Evolutionary conservation across 139 green algal species (phyloP).

Genomic region (Chlorella sp.): DNA sequence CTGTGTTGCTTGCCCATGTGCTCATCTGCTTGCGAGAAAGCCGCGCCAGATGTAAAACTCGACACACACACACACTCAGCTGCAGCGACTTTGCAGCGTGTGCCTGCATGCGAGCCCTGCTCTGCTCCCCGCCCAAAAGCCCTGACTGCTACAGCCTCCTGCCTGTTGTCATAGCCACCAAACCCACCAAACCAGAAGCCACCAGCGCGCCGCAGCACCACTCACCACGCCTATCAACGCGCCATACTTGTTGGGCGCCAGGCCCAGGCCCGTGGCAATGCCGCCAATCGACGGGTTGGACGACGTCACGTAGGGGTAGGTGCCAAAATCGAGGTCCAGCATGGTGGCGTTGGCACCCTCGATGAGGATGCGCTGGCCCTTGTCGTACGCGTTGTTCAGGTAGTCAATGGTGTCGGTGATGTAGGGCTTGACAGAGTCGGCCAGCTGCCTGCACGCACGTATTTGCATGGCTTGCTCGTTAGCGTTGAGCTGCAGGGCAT

Average conservation of each 20-base stretch:
- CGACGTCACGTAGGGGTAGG: slow-evolving; percentile 99
- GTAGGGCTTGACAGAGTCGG: slow-evolving; percentile 55
- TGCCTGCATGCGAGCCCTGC: too few species aligned
- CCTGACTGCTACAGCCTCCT: too few species aligned
- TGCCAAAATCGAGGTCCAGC: slow-evolving; percentile 98
- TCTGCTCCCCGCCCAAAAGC: too few species aligned
- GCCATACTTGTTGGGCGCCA: slow-evolving; percentile 83
- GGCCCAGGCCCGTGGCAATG: slow-evolving; percentile 86
- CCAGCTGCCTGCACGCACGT: too few species aligned
- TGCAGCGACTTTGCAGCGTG: too few species aligned
- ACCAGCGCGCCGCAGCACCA: background rate
- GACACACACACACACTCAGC: too few species aligned
- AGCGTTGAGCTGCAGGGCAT: too few species aligned
- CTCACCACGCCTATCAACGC: slow-evolving; percentile 90
- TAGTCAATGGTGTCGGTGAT: slow-evolving; percentile 85
- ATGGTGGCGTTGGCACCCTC: slow-evolving; percentile 99
- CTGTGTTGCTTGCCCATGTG: too few species aligned
- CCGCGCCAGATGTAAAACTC: too few species aligned
- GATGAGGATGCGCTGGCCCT: slow-evolving; percentile 86
- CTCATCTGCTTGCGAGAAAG: too few species aligned
- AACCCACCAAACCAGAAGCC: background rate
- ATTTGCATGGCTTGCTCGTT: too few species aligned
- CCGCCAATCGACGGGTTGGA: slow-evolving; percentile 95
- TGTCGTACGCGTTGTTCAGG: slow-evolving; percentile 55
- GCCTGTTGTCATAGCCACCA: background rate